Base-by-base conservation (phyloP, 495 filamentous ascomycete species). In the Copromyces sp. region DNA sequence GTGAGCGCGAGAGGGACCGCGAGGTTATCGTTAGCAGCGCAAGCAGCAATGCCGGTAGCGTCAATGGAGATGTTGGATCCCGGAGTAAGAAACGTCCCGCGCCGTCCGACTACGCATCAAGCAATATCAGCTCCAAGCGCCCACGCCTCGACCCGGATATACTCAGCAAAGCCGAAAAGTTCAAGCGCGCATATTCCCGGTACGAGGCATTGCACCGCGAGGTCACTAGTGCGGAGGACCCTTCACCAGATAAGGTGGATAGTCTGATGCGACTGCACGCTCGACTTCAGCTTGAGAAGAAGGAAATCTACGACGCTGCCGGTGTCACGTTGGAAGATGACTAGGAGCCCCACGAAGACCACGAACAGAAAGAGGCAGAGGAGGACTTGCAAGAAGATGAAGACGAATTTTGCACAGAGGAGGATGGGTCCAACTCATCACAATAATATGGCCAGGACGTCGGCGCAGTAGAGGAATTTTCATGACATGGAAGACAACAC, bases 181-280 rank as follows among this genome's bases (percentile, higher is more conserved):
- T 93, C 81, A 90, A 89, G 78, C 80, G 81, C 68, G 86, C 79
- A 40, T 92, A 93, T 77, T 82, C 84, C 40, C 87, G 86, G 41
- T 94, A 94, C 78, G 84, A 86, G 78, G 77, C 81, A 39, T 80
- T 93, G 71, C 89, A 93, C 77, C 78, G 84, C 69, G 85, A 89
- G 76, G 80, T 93, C 40, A 80, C 82, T n/a, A 80, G 75, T 2
- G 78, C 85, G 24, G 78, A 85, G 11, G 80, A 87, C 44, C 87
- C 90, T 4, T 82, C 87, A 1, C 82, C 84, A 72, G 82, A 85
- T 32, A 89, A 90, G 73, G 75, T 92, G 71, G 83, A 86, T 4
- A 79, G 86, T 61, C 75, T 93, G 73, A 79, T 88, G 61, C 85
- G 85, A 47, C 89, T 92, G 88, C 90, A 89, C 75, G 78, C 83